Base-by-base conservation (phyloP, 2,329 filamentous ascomycete species). In the Chaetomium strumarium region DNA sequence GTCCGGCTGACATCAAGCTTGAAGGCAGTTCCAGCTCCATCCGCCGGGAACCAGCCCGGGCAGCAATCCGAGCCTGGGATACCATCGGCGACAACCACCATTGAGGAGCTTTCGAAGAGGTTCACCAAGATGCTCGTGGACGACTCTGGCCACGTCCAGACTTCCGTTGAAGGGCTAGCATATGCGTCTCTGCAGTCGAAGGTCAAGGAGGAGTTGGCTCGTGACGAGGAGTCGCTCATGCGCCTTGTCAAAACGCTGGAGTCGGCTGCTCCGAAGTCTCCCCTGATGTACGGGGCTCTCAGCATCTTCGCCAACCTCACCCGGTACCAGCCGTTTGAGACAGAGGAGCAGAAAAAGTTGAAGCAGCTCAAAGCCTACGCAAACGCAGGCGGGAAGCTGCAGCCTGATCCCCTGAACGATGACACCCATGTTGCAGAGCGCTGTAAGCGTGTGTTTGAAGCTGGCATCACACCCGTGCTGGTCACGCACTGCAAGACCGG, bases 341-440 rank as follows among this genome's bases (percentile, higher is more conserved):
- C 89, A 0, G 92, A 96, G 58, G 93, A 99, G 68, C 86, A 96
- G 63, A 93, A 92, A 72, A 90, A 88, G 64, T 89, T 99, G 73
- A 81, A 81, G 6, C 88, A 99, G 67, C 79, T 99, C 41, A 96
- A 95, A 73, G 89, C 90, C 2, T 99, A 97, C 63, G 93, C 93
- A 13, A 89, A 95, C 65, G 87, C 90, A 0, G 84, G 84, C 5
- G 90, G 89, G 63, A 80, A 81, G 55, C 66, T 79, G 0, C 72
- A 77, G 2, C 74, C 79, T 0, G 82, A 91, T 64, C 80, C 82
- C 8, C 74, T 95, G 0, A 85, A 93, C 52, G 81, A 90, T 55
- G 85, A 95, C 52, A 76, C 84, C 2, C 83, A 88, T 59, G 90
- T 95, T 33, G 76, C 80, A 14, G 77, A 79, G 55, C 83, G 93